These are phyloP conservation scores for Penicillium silybi DNA, from an alignment of 495 filamentous ascomycete species.

Conservation along the genomic window DNA sequence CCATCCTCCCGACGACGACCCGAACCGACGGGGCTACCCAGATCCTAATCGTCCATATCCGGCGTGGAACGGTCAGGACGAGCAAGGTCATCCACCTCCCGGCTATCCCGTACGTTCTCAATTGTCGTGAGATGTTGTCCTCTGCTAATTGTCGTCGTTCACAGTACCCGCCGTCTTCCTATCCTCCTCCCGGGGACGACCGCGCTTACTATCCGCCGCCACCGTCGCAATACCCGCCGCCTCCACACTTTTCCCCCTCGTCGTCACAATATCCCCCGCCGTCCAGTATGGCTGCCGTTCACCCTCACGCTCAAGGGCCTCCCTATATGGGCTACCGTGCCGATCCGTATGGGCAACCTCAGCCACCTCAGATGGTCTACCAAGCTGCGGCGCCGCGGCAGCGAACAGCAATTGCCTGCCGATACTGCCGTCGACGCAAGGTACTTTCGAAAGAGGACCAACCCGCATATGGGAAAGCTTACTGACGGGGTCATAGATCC, in stretches of 20 bases:
- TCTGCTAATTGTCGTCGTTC: neutral
- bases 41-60: slow-evolving; percentile 13
- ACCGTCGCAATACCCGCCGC: slow-evolving; percentile 36
- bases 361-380: slow-evolving; percentile 49
- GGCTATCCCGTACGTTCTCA: slow-evolving; percentile 40
- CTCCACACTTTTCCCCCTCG: slow-evolving; percentile 34
- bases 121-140: neutral
- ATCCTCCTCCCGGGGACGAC: slow-evolving; percentile 31
- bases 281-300: slow-evolving; percentile 39
- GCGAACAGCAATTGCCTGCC: slow-evolving; percentile 79
- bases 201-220: slow-evolving; percentile 40
- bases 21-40: slow-evolving; percentile 22
- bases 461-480: neutral
- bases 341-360: slow-evolving; percentile 45
- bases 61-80: slow-evolving; percentile 47
- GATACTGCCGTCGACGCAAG: slow-evolving; percentile 79
- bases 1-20: slow-evolving; percentile 40
- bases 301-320: slow-evolving; percentile 31
- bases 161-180: slow-evolving; percentile 36
- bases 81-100: slow-evolving; percentile 22
- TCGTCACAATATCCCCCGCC: slow-evolving; percentile 35
- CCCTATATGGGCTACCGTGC: slow-evolving; percentile 39
- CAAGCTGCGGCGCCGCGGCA: slow-evolving; percentile 70
- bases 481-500: slow-evolving; percentile 54
- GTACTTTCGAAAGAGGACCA: slow-evolving; percentile 39